Evolutionary conservation across 2,329 filamentous ascomycete genomes (phyloP).

Genomic region (Pleomassaria siparia): DNA sequence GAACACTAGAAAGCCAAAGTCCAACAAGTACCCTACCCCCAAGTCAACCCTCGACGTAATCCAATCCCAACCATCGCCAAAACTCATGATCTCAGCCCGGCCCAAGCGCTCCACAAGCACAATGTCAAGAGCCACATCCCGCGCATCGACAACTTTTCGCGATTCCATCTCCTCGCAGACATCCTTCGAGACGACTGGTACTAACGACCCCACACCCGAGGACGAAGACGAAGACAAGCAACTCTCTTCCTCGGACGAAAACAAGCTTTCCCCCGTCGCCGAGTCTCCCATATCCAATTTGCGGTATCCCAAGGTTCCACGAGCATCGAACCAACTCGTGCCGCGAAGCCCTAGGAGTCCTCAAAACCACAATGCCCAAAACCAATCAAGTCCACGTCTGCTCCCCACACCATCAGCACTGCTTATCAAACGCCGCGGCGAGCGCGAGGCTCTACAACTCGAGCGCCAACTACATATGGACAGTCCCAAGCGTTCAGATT

Average conservation of each 20-base stretch:
- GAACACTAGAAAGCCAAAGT: constrained; percentile 1
- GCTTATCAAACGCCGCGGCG: constrained; percentile 40
- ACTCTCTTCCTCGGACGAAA: constrained; percentile 28
- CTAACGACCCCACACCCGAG: constrained; percentile 50
- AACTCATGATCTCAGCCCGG: constrained; percentile 19
- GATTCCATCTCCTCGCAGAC: constrained; percentile 44
- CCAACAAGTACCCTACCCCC: background rate
- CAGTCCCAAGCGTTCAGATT: constrained; percentile 14
- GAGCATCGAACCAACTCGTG: constrained; percentile 50
- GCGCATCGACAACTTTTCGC: constrained; percentile 31
- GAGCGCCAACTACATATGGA: constrained; percentile 38
- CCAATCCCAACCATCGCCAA: constrained; percentile 21
- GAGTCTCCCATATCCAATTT: constrained; percentile 49
- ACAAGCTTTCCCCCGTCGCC: constrained; percentile 44
- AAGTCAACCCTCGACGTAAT: constrained; percentile 12
- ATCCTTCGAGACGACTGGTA: constrained; percentile 50
- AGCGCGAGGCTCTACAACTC: constrained; percentile 37
- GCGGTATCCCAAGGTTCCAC: constrained; percentile 52
- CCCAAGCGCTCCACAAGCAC: constrained; percentile 32
- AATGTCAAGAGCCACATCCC: constrained; percentile 27
- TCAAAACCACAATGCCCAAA: constrained; percentile 16
- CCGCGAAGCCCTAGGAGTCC: constrained; percentile 40
- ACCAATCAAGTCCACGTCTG: constrained; percentile 3
- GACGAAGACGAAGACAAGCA: constrained; percentile 44
- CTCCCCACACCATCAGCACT: constrained; percentile 27